Evolutionary conservation across 2,329 filamentous ascomycete species (phyloP).

Genomic region (Phyllosticta citriasiana): DNA sequence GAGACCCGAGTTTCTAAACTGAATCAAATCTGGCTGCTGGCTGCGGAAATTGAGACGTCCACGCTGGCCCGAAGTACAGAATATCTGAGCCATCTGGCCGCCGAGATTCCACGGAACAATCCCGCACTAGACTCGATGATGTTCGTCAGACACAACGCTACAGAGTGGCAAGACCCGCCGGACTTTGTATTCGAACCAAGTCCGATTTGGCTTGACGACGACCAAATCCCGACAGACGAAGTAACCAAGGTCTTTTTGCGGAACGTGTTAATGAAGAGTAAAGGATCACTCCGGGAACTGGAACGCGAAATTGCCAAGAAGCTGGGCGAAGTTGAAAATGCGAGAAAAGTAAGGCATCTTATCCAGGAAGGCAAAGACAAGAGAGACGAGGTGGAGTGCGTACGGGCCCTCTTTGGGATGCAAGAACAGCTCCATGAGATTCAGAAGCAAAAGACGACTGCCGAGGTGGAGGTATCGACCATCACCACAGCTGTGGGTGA

Average conservation of each 20-base stretch:
- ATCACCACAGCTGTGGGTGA: constrained; percentile 90
- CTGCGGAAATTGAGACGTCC: constrained; percentile 68
- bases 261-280: constrained; percentile 86
- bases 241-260: constrained; percentile 80
- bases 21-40: constrained; percentile 76
- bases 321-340: constrained; percentile 69
- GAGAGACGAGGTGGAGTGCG: constrained; percentile 76
- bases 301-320: constrained; percentile 79
- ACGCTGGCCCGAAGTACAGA: constrained; percentile 65
- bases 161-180: constrained; percentile 68
- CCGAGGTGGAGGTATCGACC: constrained; percentile 86
- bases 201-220: constrained; percentile 94
- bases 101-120: constrained; percentile 79
- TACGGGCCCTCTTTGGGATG: constrained; percentile 70
- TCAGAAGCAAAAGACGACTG: constrained; percentile 73
- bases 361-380: constrained; percentile 79
- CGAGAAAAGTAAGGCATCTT: constrained; percentile 62
- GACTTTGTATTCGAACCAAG: constrained; percentile 88
- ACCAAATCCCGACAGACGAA: constrained; percentile 76
- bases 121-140: constrained; percentile 92
- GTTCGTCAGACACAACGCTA: constrained; percentile 89
- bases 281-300: constrained; percentile 69
- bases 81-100: constrained; percentile 60
- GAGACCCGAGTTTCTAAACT: constrained; percentile 78
- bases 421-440: constrained; percentile 79